Conservation (phyloP, 768 basidiomycete species). For the Gymnopilus dilepis region DNA sequence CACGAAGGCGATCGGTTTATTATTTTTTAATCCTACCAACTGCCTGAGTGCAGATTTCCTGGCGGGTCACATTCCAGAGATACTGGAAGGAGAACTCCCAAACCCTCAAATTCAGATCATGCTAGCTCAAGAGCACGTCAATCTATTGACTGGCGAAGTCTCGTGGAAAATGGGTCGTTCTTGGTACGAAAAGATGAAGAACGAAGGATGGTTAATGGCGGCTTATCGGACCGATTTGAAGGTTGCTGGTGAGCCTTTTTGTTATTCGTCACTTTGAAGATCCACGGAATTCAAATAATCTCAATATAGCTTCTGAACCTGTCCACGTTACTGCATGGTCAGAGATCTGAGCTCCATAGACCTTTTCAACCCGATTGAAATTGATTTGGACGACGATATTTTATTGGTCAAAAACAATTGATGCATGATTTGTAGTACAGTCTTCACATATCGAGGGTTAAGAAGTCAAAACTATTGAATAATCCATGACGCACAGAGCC, state of each 20-base stretch:
- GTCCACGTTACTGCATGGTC: not conserved
- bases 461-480: no score
- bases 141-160: conserved; percentile 16
- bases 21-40: conserved; percentile 23
- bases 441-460: no score
- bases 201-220: conserved; percentile 25
- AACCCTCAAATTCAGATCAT: conserved; percentile 22
- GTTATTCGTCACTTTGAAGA: not conserved
- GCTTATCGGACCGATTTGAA: conserved; percentile 23
- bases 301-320: not conserved
- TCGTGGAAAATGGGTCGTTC: conserved; percentile 27
- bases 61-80: not conserved
- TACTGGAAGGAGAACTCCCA: conserved; percentile 15
- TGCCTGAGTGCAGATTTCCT: not conserved
- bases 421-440: no score
- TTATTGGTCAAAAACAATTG: no score
- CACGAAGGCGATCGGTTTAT: conserved; percentile 14
- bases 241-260: conserved; percentile 13
- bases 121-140: conserved; percentile 19
- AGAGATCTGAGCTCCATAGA: not conserved
- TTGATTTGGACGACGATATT: no score
- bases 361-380: no score
- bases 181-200: conserved; percentile 27
- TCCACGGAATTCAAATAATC: not conserved
- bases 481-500: no score